Evolutionary conservation across 1,139 yeast species (phyloP), one percentile per base, ranked within the genome.

Genomic region (Chernovozyma aurita): DNA sequence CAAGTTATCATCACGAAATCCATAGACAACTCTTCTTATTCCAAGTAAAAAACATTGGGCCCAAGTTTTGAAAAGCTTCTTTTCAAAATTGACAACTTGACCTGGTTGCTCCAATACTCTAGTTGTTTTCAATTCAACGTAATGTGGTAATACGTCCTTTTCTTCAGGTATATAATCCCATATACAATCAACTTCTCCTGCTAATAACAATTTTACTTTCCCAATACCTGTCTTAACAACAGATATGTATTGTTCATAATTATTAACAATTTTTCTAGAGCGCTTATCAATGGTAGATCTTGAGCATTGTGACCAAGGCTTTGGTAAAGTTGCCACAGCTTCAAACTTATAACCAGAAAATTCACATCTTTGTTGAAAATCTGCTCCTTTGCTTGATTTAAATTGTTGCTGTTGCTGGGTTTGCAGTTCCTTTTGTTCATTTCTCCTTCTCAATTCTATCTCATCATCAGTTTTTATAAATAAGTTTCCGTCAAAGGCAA

Each of bases 1-100:
- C 35, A 85, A 71, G 30, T 74, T 63, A 21, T 84, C 84, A 53
- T 88, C 95, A 44, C 97, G 71, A 59, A 85, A 92, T 0, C 97
- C 99, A 53, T 86, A 85, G 1, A 85, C 75, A 3, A 92, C 71
- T 42, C 76, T 76, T 9, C 83, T 80, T 14, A 90, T 73, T 3
- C 98, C 98, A 36, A 87, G 70, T 29, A 94, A 63, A 56, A 90
- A 94, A 44, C 95, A 82, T 62, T 90, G 97, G 3, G 95, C 88
- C 99, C 99, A 94, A 0, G 94, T 73, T 42, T 70, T 76, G 55
- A 82, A 76, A 31, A 90, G 59, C 55, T 80, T 88, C 56, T 59
- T 74, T 53, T 90, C 96, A 52, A 90, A 88, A 5, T 61, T 69
- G 24, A 63, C 61, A 17, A 79, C 75, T 28, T 78, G 78, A 12